Percentiles rank a stretch among this genome's conserved stretches.
Evolutionary conservation across 139 green algal genomes (phyloP).

Genomic region (Coccomyxa sp.): DNA sequence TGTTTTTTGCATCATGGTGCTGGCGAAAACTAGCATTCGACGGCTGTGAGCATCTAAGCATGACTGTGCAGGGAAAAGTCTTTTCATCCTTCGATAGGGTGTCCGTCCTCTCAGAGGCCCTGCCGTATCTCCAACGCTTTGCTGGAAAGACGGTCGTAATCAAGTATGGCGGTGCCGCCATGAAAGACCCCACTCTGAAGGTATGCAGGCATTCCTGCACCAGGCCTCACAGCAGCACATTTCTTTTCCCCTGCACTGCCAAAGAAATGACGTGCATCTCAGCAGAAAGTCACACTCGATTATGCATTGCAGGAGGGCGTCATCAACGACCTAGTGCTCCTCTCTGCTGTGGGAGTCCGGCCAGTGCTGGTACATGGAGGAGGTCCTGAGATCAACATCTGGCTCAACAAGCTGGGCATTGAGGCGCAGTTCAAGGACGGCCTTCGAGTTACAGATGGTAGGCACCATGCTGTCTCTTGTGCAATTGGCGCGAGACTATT

Average conservation of each 20-base stretch:
- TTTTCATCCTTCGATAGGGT: conserved; percentile 71
- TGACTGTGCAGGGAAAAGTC: too few species aligned
- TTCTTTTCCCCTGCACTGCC: neutral
- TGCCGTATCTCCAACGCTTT: conserved; percentile 96
- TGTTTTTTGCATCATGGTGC: too few species aligned
- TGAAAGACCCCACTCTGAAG: conserved; percentile 96
- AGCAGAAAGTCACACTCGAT: neutral
- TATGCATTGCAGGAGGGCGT: conserved; percentile 67
- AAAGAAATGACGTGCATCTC: neutral
- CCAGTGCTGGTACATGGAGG: conserved; percentile 96
- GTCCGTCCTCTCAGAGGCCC: conserved; percentile 87
- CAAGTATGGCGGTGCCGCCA: conserved; percentile 98
- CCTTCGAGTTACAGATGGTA: conserved; percentile 93
- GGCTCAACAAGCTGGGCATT: conserved; percentile 93
- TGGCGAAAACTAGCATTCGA: too few species aligned
- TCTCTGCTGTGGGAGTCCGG: conserved; percentile 88
- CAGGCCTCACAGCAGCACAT: neutral
- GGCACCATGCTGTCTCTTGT: neutral
- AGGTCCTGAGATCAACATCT: conserved; percentile 98
- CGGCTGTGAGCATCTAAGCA: too few species aligned
- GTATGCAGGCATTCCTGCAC: too few species aligned
- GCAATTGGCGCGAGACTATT: neutral
- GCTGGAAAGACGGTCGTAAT: conserved; percentile 93
- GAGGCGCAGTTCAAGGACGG: conserved; percentile 95
- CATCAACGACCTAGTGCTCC: conserved; percentile 92